Percentiles rank a stretch among this genome's conserved stretches.
Conservation (phyloP, 345 rosid genomes). For the Brassica cretica region DNA sequence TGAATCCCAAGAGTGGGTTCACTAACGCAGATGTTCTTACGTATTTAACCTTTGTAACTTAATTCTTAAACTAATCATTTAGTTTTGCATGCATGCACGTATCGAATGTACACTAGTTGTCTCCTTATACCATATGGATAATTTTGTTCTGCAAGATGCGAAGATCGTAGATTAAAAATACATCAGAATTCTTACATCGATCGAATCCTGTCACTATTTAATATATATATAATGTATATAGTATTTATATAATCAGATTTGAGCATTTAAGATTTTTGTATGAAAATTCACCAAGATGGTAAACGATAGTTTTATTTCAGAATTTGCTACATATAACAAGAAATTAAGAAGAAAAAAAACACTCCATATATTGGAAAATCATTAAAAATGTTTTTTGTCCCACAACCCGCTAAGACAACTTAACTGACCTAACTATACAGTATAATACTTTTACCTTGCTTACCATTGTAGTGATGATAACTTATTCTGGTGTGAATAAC, state of each 20-base stretch:
- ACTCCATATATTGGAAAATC: neutral
- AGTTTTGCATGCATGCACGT: conserved; percentile 3
- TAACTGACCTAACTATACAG: neutral
- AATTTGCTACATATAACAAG: neutral
- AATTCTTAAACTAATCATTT: neutral
- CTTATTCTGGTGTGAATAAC: neutral
- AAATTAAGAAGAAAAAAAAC: neutral
- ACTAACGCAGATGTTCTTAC: neutral
- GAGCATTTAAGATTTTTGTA: neutral
- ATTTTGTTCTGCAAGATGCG: neutral
- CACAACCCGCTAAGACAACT: neutral
- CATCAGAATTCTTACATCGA: too few species aligned
- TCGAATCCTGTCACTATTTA: neutral
- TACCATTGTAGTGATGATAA: conserved; percentile 14
- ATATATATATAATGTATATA: too few species aligned
- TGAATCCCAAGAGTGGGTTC: too few species aligned
- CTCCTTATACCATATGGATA: neutral
- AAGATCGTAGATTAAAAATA: neutral
- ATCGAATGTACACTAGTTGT: neutral
- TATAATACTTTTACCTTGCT: neutral
- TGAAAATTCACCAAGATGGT: neutral
- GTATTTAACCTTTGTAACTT: neutral
- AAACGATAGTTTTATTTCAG: neutral
- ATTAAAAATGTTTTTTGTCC: too few species aligned
- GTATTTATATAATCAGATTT: neutral